These are phyloP conservation scores for Tubosaeta sp. DNA, from an alignment of 768 basidiomycete genomes.

Conservation along the genomic window DNA sequence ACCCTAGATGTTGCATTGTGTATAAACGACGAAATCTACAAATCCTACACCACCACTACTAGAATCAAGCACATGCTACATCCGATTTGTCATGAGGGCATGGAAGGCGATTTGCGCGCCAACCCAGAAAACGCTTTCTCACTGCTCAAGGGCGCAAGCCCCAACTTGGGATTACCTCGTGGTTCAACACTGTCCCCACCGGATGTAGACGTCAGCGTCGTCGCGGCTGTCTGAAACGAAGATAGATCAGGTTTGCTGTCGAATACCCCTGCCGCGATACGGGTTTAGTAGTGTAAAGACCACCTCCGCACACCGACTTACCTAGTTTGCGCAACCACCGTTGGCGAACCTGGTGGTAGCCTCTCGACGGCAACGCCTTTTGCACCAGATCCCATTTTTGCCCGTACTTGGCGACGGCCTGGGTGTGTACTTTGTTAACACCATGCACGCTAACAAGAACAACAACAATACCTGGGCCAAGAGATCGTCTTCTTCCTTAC, in stretches of 20 bases:
- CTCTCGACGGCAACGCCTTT: conserved; percentile 37
- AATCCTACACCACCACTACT: conserved; percentile 6
- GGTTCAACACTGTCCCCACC: conserved; percentile 18
- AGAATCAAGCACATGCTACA: conserved; percentile 11
- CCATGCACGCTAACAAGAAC: neutral
- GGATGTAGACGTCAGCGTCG: conserved; percentile 12
- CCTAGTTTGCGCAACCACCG: conserved; percentile 41
- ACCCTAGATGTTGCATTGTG: neutral
- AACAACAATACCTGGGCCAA: conserved; percentile 30
- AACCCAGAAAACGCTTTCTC: conserved; percentile 29
- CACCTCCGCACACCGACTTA: neutral
- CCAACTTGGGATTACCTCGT: conserved; percentile 34
- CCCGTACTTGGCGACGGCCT: conserved; percentile 39
- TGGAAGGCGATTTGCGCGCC: conserved; percentile 16
- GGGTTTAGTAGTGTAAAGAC: neutral
- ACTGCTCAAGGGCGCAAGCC: conserved; percentile 36
- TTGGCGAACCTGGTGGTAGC: conserved; percentile 42
- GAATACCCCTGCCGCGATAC: conserved; percentile 25
- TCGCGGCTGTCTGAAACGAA: conserved; percentile 28
- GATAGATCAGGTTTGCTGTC: conserved; percentile 34
- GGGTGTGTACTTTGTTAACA: neutral
- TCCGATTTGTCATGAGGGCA: conserved; percentile 14
- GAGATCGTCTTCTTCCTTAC: conserved; percentile 39
- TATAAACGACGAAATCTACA: neutral
- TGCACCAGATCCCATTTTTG: conserved; percentile 40